Evolutionary conservation across 345 rosid genomes (phyloP), one percentile per base, ranked within the genome.

Genomic region (Gossypium thurberi): DNA sequence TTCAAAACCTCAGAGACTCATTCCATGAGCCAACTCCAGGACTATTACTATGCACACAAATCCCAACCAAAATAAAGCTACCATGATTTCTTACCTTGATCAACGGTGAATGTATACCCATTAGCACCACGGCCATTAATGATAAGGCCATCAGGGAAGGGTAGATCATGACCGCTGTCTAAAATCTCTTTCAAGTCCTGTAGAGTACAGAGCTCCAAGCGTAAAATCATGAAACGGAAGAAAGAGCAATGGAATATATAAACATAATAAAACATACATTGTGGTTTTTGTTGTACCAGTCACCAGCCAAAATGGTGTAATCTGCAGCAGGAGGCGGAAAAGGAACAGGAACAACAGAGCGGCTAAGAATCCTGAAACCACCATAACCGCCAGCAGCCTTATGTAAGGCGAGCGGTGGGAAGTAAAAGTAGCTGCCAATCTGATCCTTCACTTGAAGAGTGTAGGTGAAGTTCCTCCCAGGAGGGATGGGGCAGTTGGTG

Each of bases 301-400:
- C 97, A 7, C 97, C 97, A 14, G 88, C 82, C 56, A 91, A 80
- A 73, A 91, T 33, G 26, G 97, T 89, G 81, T 82, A 91, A 78
- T 87, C 94, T 43, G 81, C 87, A 42, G 91, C 89, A 20, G 97
- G 94, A 75, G 89, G 83, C 55, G 78, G 72, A 70, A 87, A 91
- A 8, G 97, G 97, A 15, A 91, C 91, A 0, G 97, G 94, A 76
- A 91, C 89, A 60, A 83, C 86, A 4, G 92, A 73, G n/a, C 94
- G 86, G 83, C 94, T 91, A 2, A 84, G 79, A 23, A 89, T 86
- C 64, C 82, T 82, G 77, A 91, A 67, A 74, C 94, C 92, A 33
- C 97, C 97, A 50, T 76, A 89, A 28, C 94, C 97, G 21, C 97
- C 97, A 1, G 94, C 92, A 42, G 94, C 97, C 84, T 88, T 88